phyloP scores from a whole-genome alignment of 139 green algal genomes.

The Closterium sp. region DNA sequence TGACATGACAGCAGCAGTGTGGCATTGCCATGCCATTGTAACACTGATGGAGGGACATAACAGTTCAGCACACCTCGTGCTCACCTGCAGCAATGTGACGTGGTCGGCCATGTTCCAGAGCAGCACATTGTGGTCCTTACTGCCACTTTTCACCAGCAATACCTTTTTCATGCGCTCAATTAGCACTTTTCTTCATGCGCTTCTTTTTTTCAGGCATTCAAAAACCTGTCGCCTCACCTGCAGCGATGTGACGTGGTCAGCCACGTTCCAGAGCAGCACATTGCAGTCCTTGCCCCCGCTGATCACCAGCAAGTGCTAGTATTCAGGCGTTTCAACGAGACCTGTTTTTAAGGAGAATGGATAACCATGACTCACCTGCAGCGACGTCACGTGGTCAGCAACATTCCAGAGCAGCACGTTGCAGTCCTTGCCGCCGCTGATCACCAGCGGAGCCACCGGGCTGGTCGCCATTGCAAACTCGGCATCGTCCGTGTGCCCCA shows the following conservation, averaged over 20 bases:
- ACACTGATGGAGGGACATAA: no score
- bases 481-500: no score
- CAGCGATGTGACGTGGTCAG: constrained; percentile 52
- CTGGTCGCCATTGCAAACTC: constrained; percentile 15
- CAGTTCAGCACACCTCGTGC: no score
- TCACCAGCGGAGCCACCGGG: constrained; percentile 6
- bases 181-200: not conserved
- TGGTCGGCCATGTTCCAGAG: constrained; percentile 77
- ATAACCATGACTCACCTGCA: constrained; percentile 41
- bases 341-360: no score
- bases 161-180: no score
- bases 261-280: constrained; percentile 81
- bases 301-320: no score
- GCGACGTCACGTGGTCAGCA: constrained; percentile 51
- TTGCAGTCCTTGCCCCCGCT: constrained; percentile 35
- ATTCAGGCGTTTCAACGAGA: no score
- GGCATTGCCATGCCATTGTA: no score
- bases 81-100: constrained; percentile 3
- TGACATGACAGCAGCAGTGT: no score
- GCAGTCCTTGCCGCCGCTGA: constrained; percentile 40
- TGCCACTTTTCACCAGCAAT: constrained; percentile 20
- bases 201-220: not conserved
- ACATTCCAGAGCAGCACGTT: constrained; percentile 81
- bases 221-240: not conserved
- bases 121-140: constrained; percentile 60